Evolutionary conservation across 2,329 filamentous ascomycete genomes (phyloP), one percentile per base, ranked within the genome.

Genomic region (Orbilia javanica): DNA sequence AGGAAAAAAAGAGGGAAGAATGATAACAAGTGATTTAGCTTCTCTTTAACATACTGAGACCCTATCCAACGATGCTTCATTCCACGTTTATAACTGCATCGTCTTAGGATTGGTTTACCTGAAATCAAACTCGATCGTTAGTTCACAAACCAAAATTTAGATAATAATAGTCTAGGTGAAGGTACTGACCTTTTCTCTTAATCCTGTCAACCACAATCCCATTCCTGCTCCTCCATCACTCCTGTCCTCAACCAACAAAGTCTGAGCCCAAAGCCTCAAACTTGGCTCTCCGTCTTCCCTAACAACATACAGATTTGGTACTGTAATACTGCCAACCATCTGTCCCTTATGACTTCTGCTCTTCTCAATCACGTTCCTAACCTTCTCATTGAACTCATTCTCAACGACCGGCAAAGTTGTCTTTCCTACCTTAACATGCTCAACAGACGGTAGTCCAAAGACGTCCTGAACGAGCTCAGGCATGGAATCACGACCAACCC

Each of bases 241-340:
- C 80, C 95, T 88, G 85, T 99, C 96, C 85, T 99, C 96, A 55
- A 99, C 92, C 82, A 99, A 86, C 84, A 98, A 87, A 50, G 96
- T 97, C 87, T 97, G 95, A 52, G 96, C 96, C 96, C 96, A 99
- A 80, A 98, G 87, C 85, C 96, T 94, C 84, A 99, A 86, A 82
- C 93, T 95, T 34, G 96, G 96, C 85, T 99, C 96, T 65, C 96
- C 96, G 83, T 98, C 96, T 84, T 98, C 95, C 82, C 94, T 90
- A 79, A 98, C 92, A 81, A 98, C 88, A 84, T 98, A 99, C 71
- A 99, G 87, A 82, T 97, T 93, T 60, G 96, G 96, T 79, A 96
- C 90, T n/a, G 91, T 89, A 80, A 98, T 97, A 84, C 93, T 97
- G 79, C 96, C 96, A 15, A 96, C 94, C 1, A 94, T 94, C 83